These are phyloP conservation scores for Backusella tuberculispora DNA, from an alignment of 192 early-diverging fungal species.

Conservation along the genomic window DNA sequence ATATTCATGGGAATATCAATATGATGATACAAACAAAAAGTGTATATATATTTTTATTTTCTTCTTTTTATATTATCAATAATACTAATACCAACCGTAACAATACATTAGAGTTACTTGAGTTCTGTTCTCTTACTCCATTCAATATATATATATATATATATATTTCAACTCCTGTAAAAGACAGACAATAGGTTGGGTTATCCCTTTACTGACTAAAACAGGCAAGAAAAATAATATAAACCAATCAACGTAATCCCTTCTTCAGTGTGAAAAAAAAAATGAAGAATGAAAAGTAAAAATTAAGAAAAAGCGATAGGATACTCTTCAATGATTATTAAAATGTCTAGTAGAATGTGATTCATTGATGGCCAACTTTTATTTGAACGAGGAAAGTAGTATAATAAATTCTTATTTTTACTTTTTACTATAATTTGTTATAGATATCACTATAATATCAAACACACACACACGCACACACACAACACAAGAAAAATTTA, in stretches of 20 bases:
- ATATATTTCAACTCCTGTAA: not conserved
- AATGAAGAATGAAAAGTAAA: not conserved
- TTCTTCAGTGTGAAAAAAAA: not conserved
- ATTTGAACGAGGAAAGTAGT: no score
- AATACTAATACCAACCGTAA: no score
- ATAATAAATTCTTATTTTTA: no score
- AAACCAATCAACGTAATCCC: not conserved
- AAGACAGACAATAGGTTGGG: not conserved
- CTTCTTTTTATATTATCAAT: not conserved
- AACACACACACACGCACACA: no score
- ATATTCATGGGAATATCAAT: slow-evolving; percentile 9
- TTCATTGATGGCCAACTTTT: no score
- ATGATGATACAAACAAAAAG: slow-evolving; percentile 7
- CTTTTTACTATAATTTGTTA: no score
- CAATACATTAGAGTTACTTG: no score
- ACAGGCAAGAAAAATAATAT: not conserved
- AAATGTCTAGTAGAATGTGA: no score
- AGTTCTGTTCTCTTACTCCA: not conserved
- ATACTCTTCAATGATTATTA: no score
- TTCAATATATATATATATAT: no score
- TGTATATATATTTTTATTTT: not conserved
- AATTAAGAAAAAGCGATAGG: no score
- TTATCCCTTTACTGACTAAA: not conserved
- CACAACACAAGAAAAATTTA: not conserved
- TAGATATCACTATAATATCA: no score